These are phyloP conservation scores for Rhodotorula sp. DNA, from an alignment of 1,284 basidiomycete genomes.

Conservation along the genomic window DNA sequence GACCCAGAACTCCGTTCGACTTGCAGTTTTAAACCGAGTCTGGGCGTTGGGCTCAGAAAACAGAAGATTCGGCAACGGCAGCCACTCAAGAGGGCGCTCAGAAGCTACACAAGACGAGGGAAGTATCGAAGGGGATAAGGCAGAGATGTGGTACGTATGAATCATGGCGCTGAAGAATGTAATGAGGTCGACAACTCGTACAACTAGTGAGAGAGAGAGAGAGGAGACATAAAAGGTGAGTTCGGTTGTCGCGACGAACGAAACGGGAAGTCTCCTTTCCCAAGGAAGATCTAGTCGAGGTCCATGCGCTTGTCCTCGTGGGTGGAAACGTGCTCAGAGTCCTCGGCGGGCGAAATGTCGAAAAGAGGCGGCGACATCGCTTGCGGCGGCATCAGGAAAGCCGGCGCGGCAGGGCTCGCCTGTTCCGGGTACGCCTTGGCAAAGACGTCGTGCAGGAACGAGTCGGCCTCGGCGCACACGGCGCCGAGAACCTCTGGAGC, in stretches of 20 bases:
- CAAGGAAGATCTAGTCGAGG: conserved; percentile 13
- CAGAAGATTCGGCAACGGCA: too few species aligned
- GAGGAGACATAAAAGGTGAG: neutral
- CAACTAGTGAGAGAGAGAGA: too few species aligned
- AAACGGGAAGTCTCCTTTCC: too few species aligned
- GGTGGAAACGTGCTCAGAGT: neutral
- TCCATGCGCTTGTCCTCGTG: conserved; percentile 24
- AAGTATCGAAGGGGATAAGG: neutral
- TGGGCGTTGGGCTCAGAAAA: too few species aligned
- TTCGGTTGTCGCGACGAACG: neutral
- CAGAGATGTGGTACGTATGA: neutral
- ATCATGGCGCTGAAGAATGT: neutral
- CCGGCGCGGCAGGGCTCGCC: conserved; percentile 23
- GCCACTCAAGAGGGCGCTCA: too few species aligned
- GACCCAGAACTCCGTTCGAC: too few species aligned
- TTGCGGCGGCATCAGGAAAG: conserved; percentile 6
- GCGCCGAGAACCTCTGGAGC: conserved; percentile 37
- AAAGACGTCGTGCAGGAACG: conserved; percentile 35
- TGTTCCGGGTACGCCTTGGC: conserved; percentile 21
- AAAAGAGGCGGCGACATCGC: conserved; percentile 5
- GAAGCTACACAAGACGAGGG: neutral
- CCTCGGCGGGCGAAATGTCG: neutral
- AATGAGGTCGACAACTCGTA: neutral
- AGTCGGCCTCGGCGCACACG: conserved; percentile 36
- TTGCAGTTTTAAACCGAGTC: too few species aligned